phyloP scores from a whole-genome alignment of 164 flowering plant species.

The Nelumbo lutea region DNA sequence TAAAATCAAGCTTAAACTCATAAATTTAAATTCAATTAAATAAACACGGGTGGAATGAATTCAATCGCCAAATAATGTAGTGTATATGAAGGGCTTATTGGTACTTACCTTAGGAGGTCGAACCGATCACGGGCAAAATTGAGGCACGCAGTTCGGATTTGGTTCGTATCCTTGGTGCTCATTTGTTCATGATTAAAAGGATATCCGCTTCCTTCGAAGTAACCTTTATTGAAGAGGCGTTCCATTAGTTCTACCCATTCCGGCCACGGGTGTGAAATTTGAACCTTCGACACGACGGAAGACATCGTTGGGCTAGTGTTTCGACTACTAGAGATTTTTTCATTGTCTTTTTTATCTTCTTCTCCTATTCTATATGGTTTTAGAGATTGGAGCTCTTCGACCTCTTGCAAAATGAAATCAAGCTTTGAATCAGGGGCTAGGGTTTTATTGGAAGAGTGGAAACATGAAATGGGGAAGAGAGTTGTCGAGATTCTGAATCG shows the following conservation, averaged over 20 bases:
- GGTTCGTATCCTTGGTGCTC: slow-evolving; percentile 47
- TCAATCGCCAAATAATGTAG: slow-evolving; percentile 2
- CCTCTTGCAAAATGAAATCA: slow-evolving; percentile 21
- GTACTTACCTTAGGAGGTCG: slow-evolving; percentile 53
- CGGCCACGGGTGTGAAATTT: slow-evolving; percentile 60
- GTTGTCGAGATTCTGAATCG: slow-evolving; percentile 10
- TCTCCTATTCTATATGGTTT: slow-evolving; percentile 7
- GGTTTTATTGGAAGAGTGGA: slow-evolving; percentile 21
- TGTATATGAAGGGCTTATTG: background rate
- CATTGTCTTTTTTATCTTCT: background rate
- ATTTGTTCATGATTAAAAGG: slow-evolving; percentile 32
- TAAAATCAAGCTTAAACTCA: background rate
- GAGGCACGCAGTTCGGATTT: slow-evolving; percentile 69
- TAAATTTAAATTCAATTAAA: background rate
- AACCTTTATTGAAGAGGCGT: slow-evolving; percentile 39
- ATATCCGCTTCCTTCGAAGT: slow-evolving; percentile 29
- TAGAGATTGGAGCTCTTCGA: slow-evolving; percentile 29
- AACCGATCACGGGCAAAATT: slow-evolving; percentile 59
- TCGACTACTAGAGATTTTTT: background rate
- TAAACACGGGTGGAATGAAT: background rate
- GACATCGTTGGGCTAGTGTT: background rate
- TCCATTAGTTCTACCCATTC: slow-evolving; percentile 80
- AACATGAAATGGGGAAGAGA: slow-evolving; percentile 15
- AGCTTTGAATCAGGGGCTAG: slow-evolving; percentile 23
- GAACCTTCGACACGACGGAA: slow-evolving; percentile 10